Base-by-base conservation (phyloP, 768 basidiomycete genomes). In the Auriscalpium microsporum region DNA sequence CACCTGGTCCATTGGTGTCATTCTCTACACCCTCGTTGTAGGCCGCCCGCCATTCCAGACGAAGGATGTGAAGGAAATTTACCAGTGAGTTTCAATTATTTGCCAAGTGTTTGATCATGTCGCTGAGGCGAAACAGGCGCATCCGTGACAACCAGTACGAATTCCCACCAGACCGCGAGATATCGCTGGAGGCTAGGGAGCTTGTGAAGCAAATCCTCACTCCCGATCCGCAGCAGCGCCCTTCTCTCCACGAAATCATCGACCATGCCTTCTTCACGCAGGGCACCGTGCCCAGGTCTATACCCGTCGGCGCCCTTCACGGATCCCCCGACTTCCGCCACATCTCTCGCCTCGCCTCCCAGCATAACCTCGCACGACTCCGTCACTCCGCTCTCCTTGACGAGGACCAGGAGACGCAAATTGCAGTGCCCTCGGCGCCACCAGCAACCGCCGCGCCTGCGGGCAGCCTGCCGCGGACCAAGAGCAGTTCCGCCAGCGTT, bases 21-120 rank as follows among this genome's bases (percentile, higher is more conserved):
- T 98, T 57, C 73, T 98, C 59, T 98, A 98, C 66, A 99, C 95
- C 1, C 83, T 97, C 51, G 75, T 95, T 35, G 78, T 97, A 35
- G 96, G 96, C 11, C 84, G 88, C n/a, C 95, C 95, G 1, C 95
- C 95, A 1, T 99, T 99, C 76, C 96, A 99, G 69, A 97, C 94
- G 14, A 94, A 96, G 67, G 94, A 98, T 52, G 93, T 98, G 64
- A 96, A 97, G 71, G 84, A 83, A 10, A 97, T 98, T 57, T 96
- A 97, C 73, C 86, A 92, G 87, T 88, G 65, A 69, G 83, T 67
- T 2, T 50, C 57, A 8, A n/a, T 17, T 14, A 1, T 21, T 19
- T 17, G 10, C 46, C 21, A 49, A 10, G 21, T 42, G 40, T 45
- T 38, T 37, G 19, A 10, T 48, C 19, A 11, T 33, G 35, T 64